Base-by-base conservation (phyloP, 2,329 filamentous ascomycete species). In the Penicillium sp. region DNA sequence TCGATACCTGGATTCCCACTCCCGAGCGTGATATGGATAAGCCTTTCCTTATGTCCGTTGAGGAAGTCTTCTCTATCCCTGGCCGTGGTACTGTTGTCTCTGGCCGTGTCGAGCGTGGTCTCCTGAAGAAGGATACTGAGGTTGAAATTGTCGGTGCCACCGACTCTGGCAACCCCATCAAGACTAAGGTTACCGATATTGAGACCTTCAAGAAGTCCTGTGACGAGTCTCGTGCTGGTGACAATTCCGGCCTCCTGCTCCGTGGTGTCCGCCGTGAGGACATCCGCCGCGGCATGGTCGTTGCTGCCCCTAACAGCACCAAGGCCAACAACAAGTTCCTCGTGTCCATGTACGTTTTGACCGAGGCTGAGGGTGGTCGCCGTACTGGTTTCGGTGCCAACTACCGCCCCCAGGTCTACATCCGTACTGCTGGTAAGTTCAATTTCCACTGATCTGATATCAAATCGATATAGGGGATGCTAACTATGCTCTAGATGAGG, bases 181-280 rank as follows among this genome's bases (percentile, higher is more conserved):
- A 95, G 87, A 97, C 94, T 78, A 97, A 97, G 84, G 93, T 99
- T 65, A 99, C 94, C 72, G 95, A 99, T 74, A 97, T 99, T 68
- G 94, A 99, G 84, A 99, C 93, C 65, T 99, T 99, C 85, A 97
- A 97, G 86, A 99, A 99, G 86, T 95, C 92, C 49, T 97, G 94
- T 79, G 92, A 97, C 58, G 91, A 96, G 80, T 96, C 93, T 58
- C 87, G 90, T 70, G 94, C 94, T 61, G 94, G 94, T 77, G 94
- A 99, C 80, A 99, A 97, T 87, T 97, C 94, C 27, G 94, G 94
- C 73, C 89, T 99, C 38, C 86, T 99, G 53, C 88, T 99, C 77
- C 91, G 94, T 80, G 93, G 94, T 83, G 80, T 99, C 73, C 92
- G 92, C 80, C 92, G 94, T 72, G 94, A 99, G 81, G 95, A 99